phyloP scores from a whole-genome alignment of 345 rosid species.

The Odontarrhena argentea region DNA sequence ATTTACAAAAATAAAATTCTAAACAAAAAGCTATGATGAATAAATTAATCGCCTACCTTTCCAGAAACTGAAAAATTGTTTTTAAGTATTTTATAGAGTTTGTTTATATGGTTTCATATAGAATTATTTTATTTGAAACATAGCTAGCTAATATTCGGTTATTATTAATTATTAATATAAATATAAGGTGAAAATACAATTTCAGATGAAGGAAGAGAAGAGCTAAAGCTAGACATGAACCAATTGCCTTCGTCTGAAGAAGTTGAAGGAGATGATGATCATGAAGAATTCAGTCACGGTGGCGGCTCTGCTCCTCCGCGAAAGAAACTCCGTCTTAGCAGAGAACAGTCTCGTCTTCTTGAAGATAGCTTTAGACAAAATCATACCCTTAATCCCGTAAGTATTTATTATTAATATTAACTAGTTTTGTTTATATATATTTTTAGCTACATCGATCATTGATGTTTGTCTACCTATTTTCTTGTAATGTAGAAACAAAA shows the following conservation, averaged over 20 bases:
- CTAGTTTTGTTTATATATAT: not conserved
- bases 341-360: slow-evolving; percentile 91
- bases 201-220: slow-evolving; percentile 46
- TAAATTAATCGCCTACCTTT: not conserved
- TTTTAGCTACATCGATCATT: not conserved
- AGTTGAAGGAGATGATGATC: slow-evolving; percentile 29
- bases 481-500: slow-evolving; percentile 71
- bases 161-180: too few species aligned
- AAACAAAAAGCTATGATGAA: too few species aligned
- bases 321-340: slow-evolving; percentile 84
- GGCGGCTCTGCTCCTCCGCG: slow-evolving; percentile 71
- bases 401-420: not conserved
- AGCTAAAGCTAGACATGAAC: slow-evolving; percentile 43
- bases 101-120: not conserved
- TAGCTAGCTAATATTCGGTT: not conserved
- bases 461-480: not conserved
- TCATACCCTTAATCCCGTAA: slow-evolving; percentile 84
- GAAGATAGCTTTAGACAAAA: slow-evolving; percentile 95
- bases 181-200: not conserved
- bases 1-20: too few species aligned
- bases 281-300: slow-evolving; percentile 44
- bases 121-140: slow-evolving; percentile 4
- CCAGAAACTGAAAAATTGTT: not conserved
- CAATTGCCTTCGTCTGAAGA: slow-evolving; percentile 40
- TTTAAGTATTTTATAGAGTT: not conserved